phyloP scores from a whole-genome alignment of 1,284 basidiomycete genomes.

The Blastosporella zonata region DNA sequence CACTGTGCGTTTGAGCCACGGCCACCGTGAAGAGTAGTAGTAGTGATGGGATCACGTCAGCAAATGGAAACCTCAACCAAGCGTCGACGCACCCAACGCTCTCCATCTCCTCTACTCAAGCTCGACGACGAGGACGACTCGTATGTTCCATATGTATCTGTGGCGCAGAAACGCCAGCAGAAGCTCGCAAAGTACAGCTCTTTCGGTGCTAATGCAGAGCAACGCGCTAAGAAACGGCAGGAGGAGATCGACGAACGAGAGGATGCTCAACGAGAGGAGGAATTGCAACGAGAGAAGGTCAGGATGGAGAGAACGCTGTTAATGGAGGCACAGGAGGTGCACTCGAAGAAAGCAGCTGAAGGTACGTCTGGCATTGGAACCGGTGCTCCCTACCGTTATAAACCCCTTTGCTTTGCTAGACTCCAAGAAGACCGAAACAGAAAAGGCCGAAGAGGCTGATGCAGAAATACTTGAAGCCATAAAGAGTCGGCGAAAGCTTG shows the following conservation, averaged over 20 bases:
- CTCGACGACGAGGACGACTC: conserved; percentile 62
- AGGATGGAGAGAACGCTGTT: conserved; percentile 83
- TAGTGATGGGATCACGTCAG: conserved; percentile 12
- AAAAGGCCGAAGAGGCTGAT: conserved; percentile 87
- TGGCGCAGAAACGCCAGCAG: conserved; percentile 81
- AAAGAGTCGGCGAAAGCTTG: conserved; percentile 86
- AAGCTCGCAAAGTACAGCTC: conserved; percentile 75
- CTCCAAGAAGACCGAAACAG: conserved; percentile 78
- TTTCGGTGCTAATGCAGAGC: conserved; percentile 53
- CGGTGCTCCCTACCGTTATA: conserved; percentile 3
- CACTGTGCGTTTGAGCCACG: no score
- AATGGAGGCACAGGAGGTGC: conserved; percentile 91
- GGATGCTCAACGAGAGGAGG: conserved; percentile 76
- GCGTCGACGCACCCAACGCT: conserved; percentile 48
- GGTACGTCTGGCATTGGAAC: conserved; percentile 45
- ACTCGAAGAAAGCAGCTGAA: conserved; percentile 75
- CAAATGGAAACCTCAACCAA: conserved; percentile 33
- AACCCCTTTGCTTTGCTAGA: conserved; percentile 44
- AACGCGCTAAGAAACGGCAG: conserved; percentile 48
- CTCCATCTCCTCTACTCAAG: conserved; percentile 61
- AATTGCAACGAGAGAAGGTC: conserved; percentile 67
- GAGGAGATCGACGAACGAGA: conserved; percentile 66
- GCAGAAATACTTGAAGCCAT: conserved; percentile 90
- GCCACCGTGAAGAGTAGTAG: no score
- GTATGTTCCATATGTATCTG: conserved; percentile 86